phyloP scores from a whole-genome alignment of 805 yeast genomes.

The Ogataea allantospora region DNA sequence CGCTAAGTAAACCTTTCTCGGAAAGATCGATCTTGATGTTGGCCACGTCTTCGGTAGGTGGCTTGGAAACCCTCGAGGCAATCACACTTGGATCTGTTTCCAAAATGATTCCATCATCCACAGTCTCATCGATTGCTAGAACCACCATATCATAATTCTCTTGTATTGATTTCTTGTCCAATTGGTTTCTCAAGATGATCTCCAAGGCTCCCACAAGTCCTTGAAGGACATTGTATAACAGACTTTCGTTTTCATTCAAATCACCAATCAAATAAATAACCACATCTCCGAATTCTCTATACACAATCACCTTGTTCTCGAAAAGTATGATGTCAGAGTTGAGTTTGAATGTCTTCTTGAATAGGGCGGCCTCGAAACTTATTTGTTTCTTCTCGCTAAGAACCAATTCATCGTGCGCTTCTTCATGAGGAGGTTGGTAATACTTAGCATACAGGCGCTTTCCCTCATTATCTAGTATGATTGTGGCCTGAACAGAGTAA shows the following conservation, averaged over 20 bases:
- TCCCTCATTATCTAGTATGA: constrained; percentile 81
- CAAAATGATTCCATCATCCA: constrained; percentile 90
- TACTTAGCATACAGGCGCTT: constrained; percentile 81
- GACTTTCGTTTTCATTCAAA: constrained; percentile 79
- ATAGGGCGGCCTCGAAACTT: constrained; percentile 71
- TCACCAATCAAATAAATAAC: constrained; percentile 69
- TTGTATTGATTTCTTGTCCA: constrained; percentile 75
- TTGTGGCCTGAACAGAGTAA: constrained; percentile 76
- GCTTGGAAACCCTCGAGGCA: constrained; percentile 86
- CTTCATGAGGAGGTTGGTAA: constrained; percentile 62
- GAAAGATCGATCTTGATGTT: constrained; percentile 61
- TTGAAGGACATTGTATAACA: constrained; percentile 69
- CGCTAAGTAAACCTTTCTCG: constrained; percentile 77
- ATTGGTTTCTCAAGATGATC: constrained; percentile 61
- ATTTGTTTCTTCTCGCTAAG: constrained; percentile 55
- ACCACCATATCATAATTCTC: constrained; percentile 85
- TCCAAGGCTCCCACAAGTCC: constrained; percentile 83
- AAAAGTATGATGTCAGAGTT: constrained; percentile 77
- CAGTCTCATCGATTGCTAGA: constrained; percentile 84
- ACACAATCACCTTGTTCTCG: constrained; percentile 79
- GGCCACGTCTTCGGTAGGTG: constrained; percentile 68
- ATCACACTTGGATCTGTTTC: constrained; percentile 87
- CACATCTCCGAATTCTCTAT: constrained; percentile 79
- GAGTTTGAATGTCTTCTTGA: constrained; percentile 74
- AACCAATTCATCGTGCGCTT: constrained; percentile 33